Conservation (phyloP, 352 stramenopile species). For the Pythium dissotocum region DNA sequence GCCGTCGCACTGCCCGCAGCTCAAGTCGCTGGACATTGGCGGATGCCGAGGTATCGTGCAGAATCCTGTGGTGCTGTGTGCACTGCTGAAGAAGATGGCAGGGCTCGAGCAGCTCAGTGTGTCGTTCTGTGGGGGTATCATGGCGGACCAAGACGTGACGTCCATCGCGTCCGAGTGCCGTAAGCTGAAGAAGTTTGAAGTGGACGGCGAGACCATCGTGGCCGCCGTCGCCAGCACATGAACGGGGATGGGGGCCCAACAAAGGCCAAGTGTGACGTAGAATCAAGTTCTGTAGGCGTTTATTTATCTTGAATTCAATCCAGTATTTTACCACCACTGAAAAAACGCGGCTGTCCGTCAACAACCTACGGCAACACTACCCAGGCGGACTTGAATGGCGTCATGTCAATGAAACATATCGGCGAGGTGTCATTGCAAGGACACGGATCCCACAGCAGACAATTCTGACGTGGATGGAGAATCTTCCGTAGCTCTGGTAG, state of each 20-base stretch:
- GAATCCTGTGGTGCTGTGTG: constrained; percentile 45
- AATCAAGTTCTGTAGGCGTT: too few relatives aligned
- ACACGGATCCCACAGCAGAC: too few relatives aligned
- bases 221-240: constrained; percentile 2
- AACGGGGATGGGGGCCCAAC: not conserved
- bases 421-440: too few relatives aligned
- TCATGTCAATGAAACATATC: too few relatives aligned
- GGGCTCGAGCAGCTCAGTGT: constrained; percentile 55
- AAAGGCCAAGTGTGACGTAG: too few relatives aligned
- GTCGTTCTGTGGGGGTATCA: constrained; percentile 50
- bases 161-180: constrained; percentile 59
- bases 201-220: constrained; percentile 39
- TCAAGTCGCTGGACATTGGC: constrained; percentile 56
- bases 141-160: constrained; percentile 45
- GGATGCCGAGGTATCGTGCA: constrained; percentile 60
- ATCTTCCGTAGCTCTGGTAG: too few relatives aligned
- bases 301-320: not conserved
- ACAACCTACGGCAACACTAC: too few relatives aligned
- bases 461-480: too few relatives aligned
- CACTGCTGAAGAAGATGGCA: constrained; percentile 44
- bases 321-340: not conserved
- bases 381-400: not conserved
- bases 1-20: constrained; percentile 38
- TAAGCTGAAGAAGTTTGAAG: constrained; percentile 56
- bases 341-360: too few relatives aligned